phyloP scores from a whole-genome alignment of 108 stramenopile species.

The Thalassiosira profunda region DNA sequence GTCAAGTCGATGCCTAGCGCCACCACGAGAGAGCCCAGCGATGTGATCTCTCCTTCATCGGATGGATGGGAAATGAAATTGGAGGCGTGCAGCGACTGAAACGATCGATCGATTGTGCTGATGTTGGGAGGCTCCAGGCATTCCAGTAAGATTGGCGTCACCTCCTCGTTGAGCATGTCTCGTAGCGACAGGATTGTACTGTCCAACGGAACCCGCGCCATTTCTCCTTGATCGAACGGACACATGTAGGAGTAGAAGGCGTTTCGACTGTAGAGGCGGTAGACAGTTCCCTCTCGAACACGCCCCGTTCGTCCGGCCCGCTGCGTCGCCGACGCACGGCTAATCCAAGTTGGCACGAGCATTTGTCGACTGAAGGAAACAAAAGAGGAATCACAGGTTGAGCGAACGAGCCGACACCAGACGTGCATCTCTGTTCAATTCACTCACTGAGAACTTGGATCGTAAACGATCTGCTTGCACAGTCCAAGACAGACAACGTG shows the following conservation, averaged over 20 bases:
- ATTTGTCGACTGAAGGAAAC: slow-evolving; percentile 78
- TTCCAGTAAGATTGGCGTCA: slow-evolving; percentile 68
- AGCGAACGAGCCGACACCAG: no score
- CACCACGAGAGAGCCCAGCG: slow-evolving; percentile 74
- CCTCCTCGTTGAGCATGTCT: slow-evolving; percentile 77
- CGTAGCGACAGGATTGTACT: slow-evolving; percentile 73
- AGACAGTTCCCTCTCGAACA: slow-evolving; percentile 90
- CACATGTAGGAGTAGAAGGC: slow-evolving; percentile 67
- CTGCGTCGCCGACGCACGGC: slow-evolving; percentile 90
- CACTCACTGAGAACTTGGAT: no score
- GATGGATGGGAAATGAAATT: slow-evolving; percentile 66
- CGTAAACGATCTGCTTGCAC: slow-evolving; percentile 83
- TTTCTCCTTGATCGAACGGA: slow-evolving; percentile 83
- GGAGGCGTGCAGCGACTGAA: slow-evolving; percentile 65
- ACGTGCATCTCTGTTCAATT: no score
- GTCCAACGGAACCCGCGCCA: slow-evolving; percentile 84
- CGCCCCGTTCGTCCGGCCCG: slow-evolving; percentile 94
- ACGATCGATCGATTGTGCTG: slow-evolving; percentile 76
- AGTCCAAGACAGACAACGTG: slow-evolving; percentile 96
- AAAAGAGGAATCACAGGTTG: no score
- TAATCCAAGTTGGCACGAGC: slow-evolving; percentile 90
- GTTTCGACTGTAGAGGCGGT: slow-evolving; percentile 81
- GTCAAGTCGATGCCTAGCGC: slow-evolving; percentile 79
- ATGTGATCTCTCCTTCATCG: slow-evolving; percentile 75
- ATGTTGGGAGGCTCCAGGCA: slow-evolving; percentile 87